Conservation (phyloP, 768 basidiomycete species). For the Xanthoconium purpureum region DNA sequence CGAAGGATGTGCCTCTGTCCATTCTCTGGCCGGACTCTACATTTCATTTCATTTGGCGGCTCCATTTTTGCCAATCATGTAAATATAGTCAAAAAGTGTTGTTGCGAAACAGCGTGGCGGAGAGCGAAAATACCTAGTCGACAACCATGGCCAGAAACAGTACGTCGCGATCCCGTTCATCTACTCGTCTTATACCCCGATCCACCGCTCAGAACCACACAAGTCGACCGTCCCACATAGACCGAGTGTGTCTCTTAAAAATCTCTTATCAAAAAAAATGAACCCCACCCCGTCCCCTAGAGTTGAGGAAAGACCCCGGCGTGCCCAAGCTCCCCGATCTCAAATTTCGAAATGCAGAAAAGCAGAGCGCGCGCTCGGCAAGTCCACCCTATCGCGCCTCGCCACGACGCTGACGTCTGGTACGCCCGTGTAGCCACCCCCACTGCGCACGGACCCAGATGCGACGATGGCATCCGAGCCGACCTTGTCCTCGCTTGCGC, state of each 20-base stretch:
- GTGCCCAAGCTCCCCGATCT: slow-evolving; percentile 78
- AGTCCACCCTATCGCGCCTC: slow-evolving; percentile 15
- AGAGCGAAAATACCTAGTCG: slow-evolving; percentile 5
- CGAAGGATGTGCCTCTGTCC: no score
- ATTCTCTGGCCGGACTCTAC: no score
- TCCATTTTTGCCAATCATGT: no score
- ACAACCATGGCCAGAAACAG: slow-evolving; percentile 32
- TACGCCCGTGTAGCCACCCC: slow-evolving; percentile 16
- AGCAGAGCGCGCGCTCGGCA: slow-evolving; percentile 43
- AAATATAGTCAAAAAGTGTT: no score
- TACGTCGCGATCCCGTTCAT: slow-evolving; percentile 11
- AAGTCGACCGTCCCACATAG: slow-evolving; percentile 26
- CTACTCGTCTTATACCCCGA: background rate
- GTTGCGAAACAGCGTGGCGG: no score
- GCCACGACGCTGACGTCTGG: no score
- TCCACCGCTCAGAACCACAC: slow-evolving; percentile 18
- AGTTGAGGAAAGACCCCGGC: slow-evolving; percentile 87
- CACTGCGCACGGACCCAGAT: slow-evolving; percentile 42
- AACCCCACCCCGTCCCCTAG: slow-evolving; percentile 33
- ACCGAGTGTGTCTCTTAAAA: slow-evolving; percentile 18
- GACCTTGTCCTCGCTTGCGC: slow-evolving; percentile 59
- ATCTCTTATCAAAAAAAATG: background rate
- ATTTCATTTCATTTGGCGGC: no score
- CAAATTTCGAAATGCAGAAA: slow-evolving; percentile 56
- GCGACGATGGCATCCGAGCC: slow-evolving; percentile 73